Evolutionary conservation across 768 basidiomycete species (phyloP).

Genomic region (Leccinellum albellum): DNA sequence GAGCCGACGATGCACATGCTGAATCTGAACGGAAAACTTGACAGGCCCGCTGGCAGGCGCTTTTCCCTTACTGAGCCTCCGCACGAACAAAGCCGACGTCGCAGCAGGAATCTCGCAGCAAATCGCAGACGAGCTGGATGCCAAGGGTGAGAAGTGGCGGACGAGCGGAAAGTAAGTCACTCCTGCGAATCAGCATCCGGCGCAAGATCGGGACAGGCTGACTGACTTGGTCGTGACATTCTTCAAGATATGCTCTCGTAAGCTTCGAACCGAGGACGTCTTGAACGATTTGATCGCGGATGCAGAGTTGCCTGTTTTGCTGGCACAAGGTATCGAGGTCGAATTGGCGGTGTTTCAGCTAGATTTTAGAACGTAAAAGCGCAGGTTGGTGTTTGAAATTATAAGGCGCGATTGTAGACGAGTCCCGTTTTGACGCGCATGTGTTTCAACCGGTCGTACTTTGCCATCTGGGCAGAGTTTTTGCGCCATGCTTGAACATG

Average conservation of each 20-base stretch:
- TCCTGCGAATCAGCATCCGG: neutral
- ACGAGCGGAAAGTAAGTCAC: constrained; percentile 65
- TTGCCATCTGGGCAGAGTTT: neutral
- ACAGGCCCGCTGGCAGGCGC: constrained; percentile 73
- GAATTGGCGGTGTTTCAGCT: neutral
- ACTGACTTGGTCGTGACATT: neutral
- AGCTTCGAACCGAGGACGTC: constrained; percentile 25
- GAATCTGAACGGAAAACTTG: constrained; percentile 4
- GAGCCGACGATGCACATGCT: neutral
- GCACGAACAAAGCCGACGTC: constrained; percentile 96
- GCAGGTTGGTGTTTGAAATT: neutral
- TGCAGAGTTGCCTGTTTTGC: neutral
- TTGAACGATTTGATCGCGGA: neutral
- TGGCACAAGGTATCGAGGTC: neutral
- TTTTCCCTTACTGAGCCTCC: constrained; percentile 78
- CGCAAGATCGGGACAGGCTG: neutral
- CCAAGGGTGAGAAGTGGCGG: constrained; percentile 67
- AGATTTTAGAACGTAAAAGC: neutral
- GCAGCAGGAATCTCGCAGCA: constrained; percentile 73
- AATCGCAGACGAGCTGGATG: constrained; percentile 64
- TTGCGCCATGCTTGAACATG: neutral
- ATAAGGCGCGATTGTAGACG: neutral
- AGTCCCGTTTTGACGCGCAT: neutral
- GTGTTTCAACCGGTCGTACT: neutral
- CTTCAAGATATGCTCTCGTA: constrained; percentile 28